Evolutionary conservation across 2,329 filamentous ascomycete species (phyloP).

Genomic region (Talaromyces sp.): DNA sequence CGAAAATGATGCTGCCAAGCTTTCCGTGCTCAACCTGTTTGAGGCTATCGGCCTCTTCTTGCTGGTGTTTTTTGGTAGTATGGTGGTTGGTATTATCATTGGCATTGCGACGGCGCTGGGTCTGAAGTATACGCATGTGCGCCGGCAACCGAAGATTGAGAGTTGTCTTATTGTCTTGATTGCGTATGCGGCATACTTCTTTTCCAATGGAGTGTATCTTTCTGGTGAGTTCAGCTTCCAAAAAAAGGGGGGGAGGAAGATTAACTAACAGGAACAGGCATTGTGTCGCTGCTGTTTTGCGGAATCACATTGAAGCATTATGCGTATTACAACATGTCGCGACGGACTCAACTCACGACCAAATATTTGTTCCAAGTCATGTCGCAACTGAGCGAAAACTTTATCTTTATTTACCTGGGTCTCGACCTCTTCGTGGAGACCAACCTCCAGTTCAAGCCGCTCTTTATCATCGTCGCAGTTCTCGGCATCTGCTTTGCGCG

Average conservation of each 20-base stretch:
- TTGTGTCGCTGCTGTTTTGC: slow-evolving; percentile 93
- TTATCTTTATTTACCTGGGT: slow-evolving; percentile 98
- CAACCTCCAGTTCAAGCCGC: slow-evolving; percentile 82
- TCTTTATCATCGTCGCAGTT: slow-evolving; percentile 90
- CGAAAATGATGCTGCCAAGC: slow-evolving; percentile 61
- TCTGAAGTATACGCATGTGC: slow-evolving; percentile 90
- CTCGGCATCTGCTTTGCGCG: slow-evolving; percentile 86
- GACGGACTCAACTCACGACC: slow-evolving; percentile 91
- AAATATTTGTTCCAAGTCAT: slow-evolving; percentile 96
- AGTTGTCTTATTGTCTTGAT: slow-evolving; percentile 91
- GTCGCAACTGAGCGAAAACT: slow-evolving; percentile 94
- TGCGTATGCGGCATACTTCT: slow-evolving; percentile 95
- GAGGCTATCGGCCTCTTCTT: slow-evolving; percentile 93
- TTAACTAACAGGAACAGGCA: slow-evolving; percentile 55
- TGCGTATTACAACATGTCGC: slow-evolving; percentile 99
- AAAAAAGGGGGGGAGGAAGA: neutral
- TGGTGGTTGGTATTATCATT: slow-evolving; percentile 82
- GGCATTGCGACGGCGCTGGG: slow-evolving; percentile 82
- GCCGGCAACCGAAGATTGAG: slow-evolving; percentile 92
- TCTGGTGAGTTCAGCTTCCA: slow-evolving; percentile 65
- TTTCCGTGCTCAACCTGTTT: slow-evolving; percentile 78
- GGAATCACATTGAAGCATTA: slow-evolving; percentile 98
- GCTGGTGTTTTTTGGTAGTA: slow-evolving; percentile 89
- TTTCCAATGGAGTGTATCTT: slow-evolving; percentile 92
- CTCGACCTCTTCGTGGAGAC: slow-evolving; percentile 91